phyloP scores from a whole-genome alignment of 1,284 basidiomycete genomes.

The Termitomyces sp. region DNA sequence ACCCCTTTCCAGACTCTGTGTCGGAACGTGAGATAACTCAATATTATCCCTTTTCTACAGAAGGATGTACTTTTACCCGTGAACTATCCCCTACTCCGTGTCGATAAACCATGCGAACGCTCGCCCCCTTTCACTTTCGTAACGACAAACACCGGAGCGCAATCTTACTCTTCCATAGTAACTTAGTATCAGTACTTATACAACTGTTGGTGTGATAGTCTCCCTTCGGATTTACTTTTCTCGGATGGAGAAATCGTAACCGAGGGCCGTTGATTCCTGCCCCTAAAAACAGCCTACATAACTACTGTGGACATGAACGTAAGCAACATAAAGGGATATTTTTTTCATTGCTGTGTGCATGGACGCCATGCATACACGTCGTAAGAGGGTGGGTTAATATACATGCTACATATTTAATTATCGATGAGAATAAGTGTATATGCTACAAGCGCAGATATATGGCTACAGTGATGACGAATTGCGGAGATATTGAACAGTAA shows the following conservation, averaged over 20 bases:
- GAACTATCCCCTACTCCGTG: no score
- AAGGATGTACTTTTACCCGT: no score
- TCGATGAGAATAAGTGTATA: neutral
- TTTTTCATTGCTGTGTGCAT: neutral
- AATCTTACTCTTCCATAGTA: no score
- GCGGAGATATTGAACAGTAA: neutral
- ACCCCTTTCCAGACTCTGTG: no score
- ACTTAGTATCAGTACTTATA: no score
- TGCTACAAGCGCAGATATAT: conserved; percentile 8
- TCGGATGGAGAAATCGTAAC: neutral
- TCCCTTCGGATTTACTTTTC: no score
- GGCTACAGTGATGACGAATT: conserved; percentile 8
- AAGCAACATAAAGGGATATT: neutral
- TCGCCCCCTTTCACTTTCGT: neutral
- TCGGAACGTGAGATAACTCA: neutral
- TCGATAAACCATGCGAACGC: neutral
- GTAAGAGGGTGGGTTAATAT: conserved; percentile 2
- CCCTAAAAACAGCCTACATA: neutral
- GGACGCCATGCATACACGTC: neutral
- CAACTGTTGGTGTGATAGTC: no score
- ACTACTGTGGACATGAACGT: neutral
- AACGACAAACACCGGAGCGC: neutral
- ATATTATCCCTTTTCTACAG: neutral
- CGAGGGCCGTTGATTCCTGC: no score
- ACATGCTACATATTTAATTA: conserved; percentile 10